These are phyloP conservation scores for Drosera spatulata DNA, from an alignment of 179 eudicot genomes.

Conservation along the genomic window DNA sequence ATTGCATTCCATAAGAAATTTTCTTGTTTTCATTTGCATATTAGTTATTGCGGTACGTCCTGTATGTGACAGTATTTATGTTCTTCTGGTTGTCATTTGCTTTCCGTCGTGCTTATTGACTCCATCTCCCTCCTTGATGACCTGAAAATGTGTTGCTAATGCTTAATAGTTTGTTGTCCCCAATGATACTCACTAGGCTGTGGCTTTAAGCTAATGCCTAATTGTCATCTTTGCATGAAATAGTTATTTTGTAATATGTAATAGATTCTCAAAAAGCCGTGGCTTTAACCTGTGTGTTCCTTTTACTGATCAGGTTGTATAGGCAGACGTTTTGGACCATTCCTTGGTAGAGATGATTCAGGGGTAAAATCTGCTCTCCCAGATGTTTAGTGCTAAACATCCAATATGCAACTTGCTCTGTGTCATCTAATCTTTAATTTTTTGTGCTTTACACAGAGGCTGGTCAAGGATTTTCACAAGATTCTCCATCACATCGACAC, in stretches of 20 bases:
- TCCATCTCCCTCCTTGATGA: too few species aligned
- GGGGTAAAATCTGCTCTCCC: slow-evolving; percentile 46
- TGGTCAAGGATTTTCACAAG: slow-evolving; percentile 79
- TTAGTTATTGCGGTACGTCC: too few species aligned
- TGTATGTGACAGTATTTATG: too few species aligned
- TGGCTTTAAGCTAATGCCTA: too few species aligned
- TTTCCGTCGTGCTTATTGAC: too few species aligned
- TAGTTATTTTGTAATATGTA: not conserved
- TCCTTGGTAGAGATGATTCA: slow-evolving; percentile 85
- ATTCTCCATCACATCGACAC: slow-evolving; percentile 72
- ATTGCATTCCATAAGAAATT: too few species aligned
- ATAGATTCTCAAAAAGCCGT: not conserved
- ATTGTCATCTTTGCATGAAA: not conserved
- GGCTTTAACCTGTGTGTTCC: not conserved
- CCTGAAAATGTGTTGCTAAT: too few species aligned
- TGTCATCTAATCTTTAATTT: not conserved
- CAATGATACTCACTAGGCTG: too few species aligned
- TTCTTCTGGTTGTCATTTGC: too few species aligned
- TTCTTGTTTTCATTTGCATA: too few species aligned
- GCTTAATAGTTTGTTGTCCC: too few species aligned
- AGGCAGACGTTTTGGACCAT: slow-evolving; percentile 93
- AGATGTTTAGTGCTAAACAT: not conserved
- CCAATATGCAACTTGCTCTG: not conserved
- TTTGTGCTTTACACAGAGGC: slow-evolving; percentile 36
- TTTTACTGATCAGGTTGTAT: slow-evolving; percentile 66